Evolutionary conservation across 257 asterid species (phyloP), one percentile per base, ranked within the genome.

Genomic region (Datura wrightii): DNA sequence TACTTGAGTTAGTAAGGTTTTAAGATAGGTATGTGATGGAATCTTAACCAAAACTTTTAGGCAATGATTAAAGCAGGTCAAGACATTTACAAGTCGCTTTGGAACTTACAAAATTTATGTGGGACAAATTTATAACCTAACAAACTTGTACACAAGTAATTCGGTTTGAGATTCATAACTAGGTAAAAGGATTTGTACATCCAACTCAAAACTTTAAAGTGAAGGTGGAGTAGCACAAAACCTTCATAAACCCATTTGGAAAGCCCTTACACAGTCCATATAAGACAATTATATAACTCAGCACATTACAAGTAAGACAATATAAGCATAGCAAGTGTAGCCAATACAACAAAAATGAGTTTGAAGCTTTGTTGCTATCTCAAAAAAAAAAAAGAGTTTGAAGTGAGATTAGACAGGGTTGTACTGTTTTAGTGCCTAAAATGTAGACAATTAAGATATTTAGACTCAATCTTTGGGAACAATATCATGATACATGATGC

Each of bases 361-460:
- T 48, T 24, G 31, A 24, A 24, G 31, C 31, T 24, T 24, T 24
- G 31, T 24, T 24, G 31, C 31, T 24, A 24, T 24, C 31, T 24
- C 31, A 5, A 24, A 24, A 24, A 24, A 24, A 24, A 24, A 24
- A 24, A 24, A 24, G 31, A 24, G 31, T 24, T 24, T 48, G 59
- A 48, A 74, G 39, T 74, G 42, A 48, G 81, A 74, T 19, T 74
- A 74, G 60, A 74, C 60, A 74, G 24, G 59, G 60, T 24, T 48
- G 42, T 24, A 48, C 42, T 11, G n/a, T 24, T 11, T 13, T 74
- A 74, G 42, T 48, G 42, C 44, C 81, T 74, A 24, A 48, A 74
- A 48, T 31, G 19, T 52, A 48, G 8, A 48, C 60, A 74, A 24
- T 74, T 16, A 48, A 48, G 42, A 15, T 74, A 48, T 34, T 48